These are phyloP conservation scores for Serendipita vermifera DNA, from an alignment of 768 basidiomycete species.

Conservation along the genomic window DNA sequence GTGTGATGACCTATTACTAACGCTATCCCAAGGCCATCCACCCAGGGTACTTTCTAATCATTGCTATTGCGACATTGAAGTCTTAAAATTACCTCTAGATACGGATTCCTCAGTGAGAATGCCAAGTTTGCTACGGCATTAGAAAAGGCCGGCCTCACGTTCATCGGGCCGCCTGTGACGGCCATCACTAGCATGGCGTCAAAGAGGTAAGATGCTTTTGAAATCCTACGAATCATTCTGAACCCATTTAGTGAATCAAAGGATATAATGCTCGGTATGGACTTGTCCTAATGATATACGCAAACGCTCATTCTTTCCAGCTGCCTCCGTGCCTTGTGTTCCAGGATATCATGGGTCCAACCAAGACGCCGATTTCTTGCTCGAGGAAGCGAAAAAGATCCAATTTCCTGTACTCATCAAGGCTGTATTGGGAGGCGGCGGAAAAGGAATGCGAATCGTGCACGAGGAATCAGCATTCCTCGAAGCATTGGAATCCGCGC, in stretches of 20 bases:
- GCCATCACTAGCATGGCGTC: conserved; percentile 93
- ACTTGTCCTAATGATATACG: background rate
- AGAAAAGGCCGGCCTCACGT: conserved; percentile 66
- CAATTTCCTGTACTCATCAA: conserved; percentile 88
- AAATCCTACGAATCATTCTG: background rate
- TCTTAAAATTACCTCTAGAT: conserved; percentile 30
- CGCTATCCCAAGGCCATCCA: conserved; percentile 57
- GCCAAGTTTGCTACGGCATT: conserved; percentile 64
- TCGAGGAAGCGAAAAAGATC: conserved; percentile 54
- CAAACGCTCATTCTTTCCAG: conserved; percentile 25
- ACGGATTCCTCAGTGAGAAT: conserved; percentile 89
- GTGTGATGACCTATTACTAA: conserved; percentile 11
- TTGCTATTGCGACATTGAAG: background rate
- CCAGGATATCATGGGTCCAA: conserved; percentile 85
- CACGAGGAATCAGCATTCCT: conserved; percentile 52
- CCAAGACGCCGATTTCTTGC: conserved; percentile 62
- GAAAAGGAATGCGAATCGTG: conserved; percentile 89
- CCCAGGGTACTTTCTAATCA: conserved; percentile 48
- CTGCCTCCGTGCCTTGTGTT: conserved; percentile 82
- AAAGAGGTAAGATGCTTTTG: conserved; percentile 49
- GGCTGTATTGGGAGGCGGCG: conserved; percentile 91
- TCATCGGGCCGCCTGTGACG: conserved; percentile 78
- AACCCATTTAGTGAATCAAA: conserved; percentile 61
- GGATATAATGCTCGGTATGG: conserved; percentile 76
- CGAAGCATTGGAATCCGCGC: conserved; percentile 73